phyloP scores from a whole-genome alignment of 1,139 yeast genomes.

The Blastobotrys aristatus region DNA sequence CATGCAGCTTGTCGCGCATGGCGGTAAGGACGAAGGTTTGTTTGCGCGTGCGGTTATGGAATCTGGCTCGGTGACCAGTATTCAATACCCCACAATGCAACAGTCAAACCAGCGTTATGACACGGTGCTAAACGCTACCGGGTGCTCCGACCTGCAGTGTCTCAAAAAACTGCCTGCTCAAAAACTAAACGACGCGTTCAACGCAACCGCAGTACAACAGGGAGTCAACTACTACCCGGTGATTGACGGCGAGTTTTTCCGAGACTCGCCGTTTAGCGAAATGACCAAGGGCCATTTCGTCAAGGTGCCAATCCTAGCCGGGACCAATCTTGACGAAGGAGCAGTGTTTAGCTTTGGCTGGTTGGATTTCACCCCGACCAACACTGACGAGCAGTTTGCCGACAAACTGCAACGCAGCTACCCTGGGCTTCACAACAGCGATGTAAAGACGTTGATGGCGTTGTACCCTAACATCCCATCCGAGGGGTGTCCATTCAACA shows the following conservation, averaged over 20 bases:
- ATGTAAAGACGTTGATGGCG: conserved; percentile 2
- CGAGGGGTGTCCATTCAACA: conserved; percentile 24
- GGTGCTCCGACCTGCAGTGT: not conserved
- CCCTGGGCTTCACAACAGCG: not conserved
- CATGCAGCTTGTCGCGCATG: conserved; percentile 28
- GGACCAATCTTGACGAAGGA: conserved; percentile 25
- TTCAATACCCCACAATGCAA: not conserved
- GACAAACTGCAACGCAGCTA: conserved; percentile 2
- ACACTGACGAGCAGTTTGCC: conserved; percentile 14
- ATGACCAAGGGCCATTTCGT: conserved; percentile 17
- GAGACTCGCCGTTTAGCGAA: conserved; percentile 14
- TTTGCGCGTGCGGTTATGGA: conserved; percentile 11
- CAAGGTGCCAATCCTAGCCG: conserved; percentile 22
- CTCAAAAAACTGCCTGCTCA: conserved; percentile 1
- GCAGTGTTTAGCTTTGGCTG: conserved; percentile 15
- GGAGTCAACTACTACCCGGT: not conserved
- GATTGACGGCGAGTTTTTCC: conserved; percentile 19
- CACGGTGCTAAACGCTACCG: not conserved
- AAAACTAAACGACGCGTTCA: conserved; percentile 2
- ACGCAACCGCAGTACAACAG: not conserved
- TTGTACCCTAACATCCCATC: conserved; percentile 19
- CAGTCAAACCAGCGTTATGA: not conserved
- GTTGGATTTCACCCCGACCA: conserved; percentile 13
- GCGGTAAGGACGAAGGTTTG: conserved; percentile 18
- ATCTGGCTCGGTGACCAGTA: conserved; percentile 7